Conservation (phyloP, 192 early-diverging fungal genomes). For the Umbelopsis sp. region DNA sequence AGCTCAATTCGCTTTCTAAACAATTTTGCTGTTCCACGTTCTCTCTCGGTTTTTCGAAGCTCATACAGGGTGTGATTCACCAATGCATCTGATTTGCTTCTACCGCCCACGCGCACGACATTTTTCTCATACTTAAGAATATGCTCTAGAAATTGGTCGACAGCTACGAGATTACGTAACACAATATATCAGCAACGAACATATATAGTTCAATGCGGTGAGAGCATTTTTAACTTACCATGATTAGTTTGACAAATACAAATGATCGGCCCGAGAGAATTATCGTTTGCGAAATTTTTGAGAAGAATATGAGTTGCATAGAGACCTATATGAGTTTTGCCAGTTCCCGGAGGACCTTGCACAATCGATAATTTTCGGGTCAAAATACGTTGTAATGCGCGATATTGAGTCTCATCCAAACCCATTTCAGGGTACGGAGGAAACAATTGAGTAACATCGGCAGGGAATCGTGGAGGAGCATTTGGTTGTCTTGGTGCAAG, state of each 20-base stretch:
- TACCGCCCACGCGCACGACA: constrained; percentile 53
- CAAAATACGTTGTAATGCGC: constrained; percentile 50
- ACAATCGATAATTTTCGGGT: constrained; percentile 49
- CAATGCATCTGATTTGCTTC: constrained; percentile 48
- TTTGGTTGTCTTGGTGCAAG: background rate
- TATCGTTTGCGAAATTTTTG: constrained; percentile 32
- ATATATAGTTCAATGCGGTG: background rate
- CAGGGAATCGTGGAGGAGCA: constrained; percentile 8
- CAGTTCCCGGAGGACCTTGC: constrained; percentile 64
- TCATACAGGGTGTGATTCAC: constrained; percentile 42
- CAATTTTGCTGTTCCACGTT: background rate
- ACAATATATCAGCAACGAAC: background rate
- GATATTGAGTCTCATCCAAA: constrained; percentile 44
- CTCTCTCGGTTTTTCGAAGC: constrained; percentile 31
- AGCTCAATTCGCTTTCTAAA: constrained; percentile 40
- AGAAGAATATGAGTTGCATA: constrained; percentile 49
- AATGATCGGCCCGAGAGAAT: constrained; percentile 44
- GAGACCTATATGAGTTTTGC: constrained; percentile 60
- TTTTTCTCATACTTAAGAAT: constrained; percentile 46
- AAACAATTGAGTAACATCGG: constrained; percentile 20
- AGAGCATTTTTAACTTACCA: constrained; percentile 24
- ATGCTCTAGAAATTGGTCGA: constrained; percentile 45
- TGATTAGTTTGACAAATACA: constrained; percentile 64
- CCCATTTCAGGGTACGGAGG: constrained; percentile 27
- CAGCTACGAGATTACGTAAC: constrained; percentile 13